A percentile compares a stretch with the other conserved stretches of the same genome.
Evolutionary conservation across 2,329 filamentous ascomycete species (phyloP).

Genomic region (Phyllosticta citribraziliensis): DNA sequence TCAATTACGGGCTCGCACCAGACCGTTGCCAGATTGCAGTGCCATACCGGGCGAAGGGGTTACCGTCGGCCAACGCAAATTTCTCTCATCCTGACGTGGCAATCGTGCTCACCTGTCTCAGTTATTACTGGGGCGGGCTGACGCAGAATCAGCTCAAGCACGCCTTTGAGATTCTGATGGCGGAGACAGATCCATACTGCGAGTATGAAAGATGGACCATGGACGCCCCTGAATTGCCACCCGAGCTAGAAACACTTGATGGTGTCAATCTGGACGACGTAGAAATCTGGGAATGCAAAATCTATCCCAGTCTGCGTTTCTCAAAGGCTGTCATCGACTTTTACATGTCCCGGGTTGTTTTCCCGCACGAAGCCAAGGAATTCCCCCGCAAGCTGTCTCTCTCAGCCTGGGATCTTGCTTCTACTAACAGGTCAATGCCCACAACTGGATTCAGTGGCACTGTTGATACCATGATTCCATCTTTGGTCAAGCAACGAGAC

Average conservation of each 20-base stretch:
- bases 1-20: conserved; percentile 51
- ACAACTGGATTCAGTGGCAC: conserved; percentile 63
- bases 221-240: conserved; percentile 27
- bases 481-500: conserved; percentile 47
- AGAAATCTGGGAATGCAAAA: conserved; percentile 32
- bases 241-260: conserved; percentile 14
- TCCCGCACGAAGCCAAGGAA: conserved; percentile 52
- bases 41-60: conserved; percentile 57
- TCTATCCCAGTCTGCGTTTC: conserved; percentile 47
- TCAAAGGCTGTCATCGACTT: conserved; percentile 52
- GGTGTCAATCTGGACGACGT: conserved; percentile 39
- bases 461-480: conserved; percentile 54
- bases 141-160: conserved; percentile 39
- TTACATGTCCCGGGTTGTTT: conserved; percentile 49
- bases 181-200: conserved; percentile 41
- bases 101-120: conserved; percentile 54
- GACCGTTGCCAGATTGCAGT: conserved; percentile 35
- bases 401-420: conserved; percentile 57
- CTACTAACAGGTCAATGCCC: background rate
- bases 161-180: conserved; percentile 38
- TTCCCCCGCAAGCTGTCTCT: conserved; percentile 54
- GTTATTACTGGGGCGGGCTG: conserved; percentile 58
- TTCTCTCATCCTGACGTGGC: conserved; percentile 60
- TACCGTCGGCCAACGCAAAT: conserved; percentile 52
- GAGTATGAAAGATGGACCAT: conserved; percentile 45